Conservation (phyloP, 108 stramenopile species). For the Skeletonema costatum region DNA sequence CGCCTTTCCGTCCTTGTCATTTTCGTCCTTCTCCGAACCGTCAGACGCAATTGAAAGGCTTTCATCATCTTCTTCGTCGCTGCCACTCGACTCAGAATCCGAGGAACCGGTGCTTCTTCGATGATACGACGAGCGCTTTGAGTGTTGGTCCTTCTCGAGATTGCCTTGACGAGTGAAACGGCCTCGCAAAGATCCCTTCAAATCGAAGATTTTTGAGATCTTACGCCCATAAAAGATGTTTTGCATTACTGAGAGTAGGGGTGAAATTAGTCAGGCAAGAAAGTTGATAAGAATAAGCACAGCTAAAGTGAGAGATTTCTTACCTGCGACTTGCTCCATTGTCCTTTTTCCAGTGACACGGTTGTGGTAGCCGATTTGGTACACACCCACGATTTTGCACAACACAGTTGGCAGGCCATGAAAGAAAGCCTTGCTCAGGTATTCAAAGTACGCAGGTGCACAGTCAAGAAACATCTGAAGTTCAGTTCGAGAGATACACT, state of each 20-base stretch:
- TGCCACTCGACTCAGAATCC: conserved; percentile 29
- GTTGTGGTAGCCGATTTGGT: conserved; percentile 95
- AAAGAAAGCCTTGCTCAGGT: conserved; percentile 94
- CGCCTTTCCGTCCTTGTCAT: conserved; percentile 32
- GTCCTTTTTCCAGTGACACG: conserved; percentile 90
- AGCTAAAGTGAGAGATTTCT: conserved; percentile 58
- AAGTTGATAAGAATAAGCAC: not conserved
- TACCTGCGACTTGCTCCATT: conserved; percentile 94
- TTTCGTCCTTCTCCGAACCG: conserved; percentile 25
- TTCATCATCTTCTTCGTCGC: conserved; percentile 42
- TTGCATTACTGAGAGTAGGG: conserved; percentile 38
- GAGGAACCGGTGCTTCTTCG: conserved; percentile 44
- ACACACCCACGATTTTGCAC: conserved; percentile 97
- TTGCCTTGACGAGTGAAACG: conserved; percentile 85
- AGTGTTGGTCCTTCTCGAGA: conserved; percentile 35
- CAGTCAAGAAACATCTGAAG: conserved; percentile 98
- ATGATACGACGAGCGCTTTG: conserved; percentile 20
- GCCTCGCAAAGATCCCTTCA: conserved; percentile 93
- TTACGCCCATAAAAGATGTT: conserved; percentile 95
- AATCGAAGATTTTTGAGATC: conserved; percentile 89
- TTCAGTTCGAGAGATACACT: conserved; percentile 93
- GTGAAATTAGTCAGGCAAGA: not conserved
- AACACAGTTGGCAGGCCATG: conserved; percentile 93
- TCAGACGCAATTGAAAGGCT: conserved; percentile 17
- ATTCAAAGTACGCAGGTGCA: conserved; percentile 97